Evolutionary conservation across 495 filamentous ascomycete genomes (phyloP).

Genomic region (Penicillium psychrofluorescens): DNA sequence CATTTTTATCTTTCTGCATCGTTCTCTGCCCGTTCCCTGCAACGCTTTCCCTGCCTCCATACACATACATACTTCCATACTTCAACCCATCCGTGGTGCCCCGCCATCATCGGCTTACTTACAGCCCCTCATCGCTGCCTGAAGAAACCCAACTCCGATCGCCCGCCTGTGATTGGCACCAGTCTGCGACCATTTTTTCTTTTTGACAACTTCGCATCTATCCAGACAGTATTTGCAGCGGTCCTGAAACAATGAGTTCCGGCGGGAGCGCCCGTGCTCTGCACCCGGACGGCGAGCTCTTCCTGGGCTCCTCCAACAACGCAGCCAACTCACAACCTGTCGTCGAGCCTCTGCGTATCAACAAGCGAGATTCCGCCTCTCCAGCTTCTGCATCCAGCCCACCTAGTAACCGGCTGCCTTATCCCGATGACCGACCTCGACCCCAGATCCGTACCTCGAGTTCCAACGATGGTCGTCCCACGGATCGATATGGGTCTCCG

Average conservation of each 20-base stretch:
- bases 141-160: slow-evolving; percentile 2
- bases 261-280: slow-evolving; percentile 40
- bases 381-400: slow-evolving; percentile 24
- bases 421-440: slow-evolving; percentile 64
- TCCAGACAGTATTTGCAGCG: background rate
- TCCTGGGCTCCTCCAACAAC: slow-evolving; percentile 47
- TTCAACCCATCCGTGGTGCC: background rate
- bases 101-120: background rate
- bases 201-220: slow-evolving; percentile 10
- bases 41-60: too few relatives aligned
- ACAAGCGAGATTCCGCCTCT: slow-evolving; percentile 52
- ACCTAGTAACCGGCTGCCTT: slow-evolving; percentile 50
- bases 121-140: too few relatives aligned
- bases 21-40: background rate
- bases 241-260: slow-evolving; percentile 26
- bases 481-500: slow-evolving; percentile 25
- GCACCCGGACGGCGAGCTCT: slow-evolving; percentile 66
- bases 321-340: slow-evolving; percentile 55
- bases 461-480: slow-evolving; percentile 29
- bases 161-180: slow-evolving; percentile 10
- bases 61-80: too few relatives aligned
- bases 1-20: background rate
- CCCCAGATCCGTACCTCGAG: slow-evolving; percentile 30
- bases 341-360: slow-evolving; percentile 79
- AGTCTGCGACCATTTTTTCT: slow-evolving; percentile 3